Evolutionary conservation across 1,284 basidiomycete genomes (phyloP).

Genomic region (Coniferiporia sulphurascens): DNA sequence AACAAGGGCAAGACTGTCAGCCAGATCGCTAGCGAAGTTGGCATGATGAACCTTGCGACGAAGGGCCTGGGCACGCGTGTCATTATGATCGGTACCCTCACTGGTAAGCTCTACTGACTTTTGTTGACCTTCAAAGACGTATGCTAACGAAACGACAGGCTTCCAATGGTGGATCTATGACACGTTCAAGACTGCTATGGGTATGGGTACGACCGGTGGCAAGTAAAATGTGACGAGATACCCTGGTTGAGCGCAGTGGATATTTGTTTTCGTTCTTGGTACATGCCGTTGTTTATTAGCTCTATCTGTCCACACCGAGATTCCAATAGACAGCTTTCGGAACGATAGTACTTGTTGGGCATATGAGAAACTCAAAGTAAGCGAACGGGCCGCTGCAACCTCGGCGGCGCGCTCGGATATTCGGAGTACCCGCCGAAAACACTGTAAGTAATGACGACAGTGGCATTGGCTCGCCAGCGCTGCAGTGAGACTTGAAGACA

Average conservation of each 20-base stretch:
- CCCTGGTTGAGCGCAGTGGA: background rate
- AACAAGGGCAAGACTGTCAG: conserved; percentile 75
- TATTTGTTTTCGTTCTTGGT: background rate
- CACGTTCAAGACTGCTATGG: conserved; percentile 74
- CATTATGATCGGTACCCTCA: conserved; percentile 60
- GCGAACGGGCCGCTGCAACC: background rate
- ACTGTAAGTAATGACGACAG: background rate
- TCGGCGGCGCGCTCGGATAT: background rate
- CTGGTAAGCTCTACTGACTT: conserved; percentile 5
- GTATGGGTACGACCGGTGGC: conserved; percentile 79
- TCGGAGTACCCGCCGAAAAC: background rate
- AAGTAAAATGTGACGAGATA: conserved; percentile 46
- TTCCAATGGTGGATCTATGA: conserved; percentile 93
- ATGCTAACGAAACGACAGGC: conserved; percentile 29
- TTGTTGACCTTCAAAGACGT: background rate
- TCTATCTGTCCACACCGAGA: background rate
- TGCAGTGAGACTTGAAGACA: background rate
- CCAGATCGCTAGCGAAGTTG: conserved; percentile 64
- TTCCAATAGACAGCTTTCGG: background rate
- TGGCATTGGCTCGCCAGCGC: background rate
- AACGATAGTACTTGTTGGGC: background rate
- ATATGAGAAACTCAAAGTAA: no score
- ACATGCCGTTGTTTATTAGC: background rate
- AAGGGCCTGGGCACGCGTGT: conserved; percentile 80
- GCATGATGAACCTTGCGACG: conserved; percentile 55